Evolutionary conservation across 352 stramenopile species (phyloP), one percentile per base, ranked within the genome.

Genomic region (Poterioochromonas sp.): DNA sequence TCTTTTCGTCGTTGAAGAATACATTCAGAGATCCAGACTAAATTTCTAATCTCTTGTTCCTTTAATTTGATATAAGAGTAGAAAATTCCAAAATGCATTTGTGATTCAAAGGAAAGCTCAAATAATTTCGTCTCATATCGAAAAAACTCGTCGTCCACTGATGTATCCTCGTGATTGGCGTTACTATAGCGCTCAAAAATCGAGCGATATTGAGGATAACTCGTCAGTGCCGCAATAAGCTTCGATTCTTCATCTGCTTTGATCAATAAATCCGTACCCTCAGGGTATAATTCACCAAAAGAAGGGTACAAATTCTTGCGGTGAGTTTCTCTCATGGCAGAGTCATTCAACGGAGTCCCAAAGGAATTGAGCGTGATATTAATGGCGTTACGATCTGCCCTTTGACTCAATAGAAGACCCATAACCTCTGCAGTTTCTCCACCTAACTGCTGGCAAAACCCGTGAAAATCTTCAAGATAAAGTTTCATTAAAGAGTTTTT

Each of bases 341-440:
- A 83, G 79, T 95, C 90, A 71, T 95, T 95, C 73, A 95, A 82
- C 29, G 87, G 88, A 32, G 90, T 95, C 65, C 91, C 93, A 80
- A 98, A 99, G 51, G 94, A 98, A 88, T 99, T 99, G 73, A 99
- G 87, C 39, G 95, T 99, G 79, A 99, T 98, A 86, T 99, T 99
- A 84, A 99, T 98, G 34, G 95, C 93, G 73, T 97, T 97, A 58
- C 92, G 95, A 83, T 99, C 96, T 44, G 95, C 96, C 41, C 94
- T 90, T 49, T 93, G 93, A 78, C 73, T 60, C 43, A 97, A 83
- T 62, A 99, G 91, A 80, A 98, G 92, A 43, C 93, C 91, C 95
- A 99, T 99, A 79, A 98, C 94, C 5, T 91, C 82, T n/a, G 88
- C 91, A 40, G 95, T 99, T 76, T 98, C 95, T 22, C 94, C 94